Evolutionary conservation across 2,329 filamentous ascomycete species (phyloP), one percentile per base, ranked within the genome.

Genomic region (Phyllosticta citriasiana): DNA sequence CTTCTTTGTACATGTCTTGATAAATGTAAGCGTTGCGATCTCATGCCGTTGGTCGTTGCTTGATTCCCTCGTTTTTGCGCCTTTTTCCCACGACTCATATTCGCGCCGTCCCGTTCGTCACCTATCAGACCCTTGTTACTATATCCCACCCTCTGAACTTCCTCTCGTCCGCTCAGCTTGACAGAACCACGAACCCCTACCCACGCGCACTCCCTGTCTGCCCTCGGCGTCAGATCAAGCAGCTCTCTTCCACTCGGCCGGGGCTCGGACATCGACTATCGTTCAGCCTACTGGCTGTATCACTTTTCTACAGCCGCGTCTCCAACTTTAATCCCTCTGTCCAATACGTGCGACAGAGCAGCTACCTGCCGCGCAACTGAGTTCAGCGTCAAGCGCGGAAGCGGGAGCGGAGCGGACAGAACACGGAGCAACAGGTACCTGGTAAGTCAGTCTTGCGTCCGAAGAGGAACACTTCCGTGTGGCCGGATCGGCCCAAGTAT

Each of bases 141-240:
- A 47, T 47, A 7, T n/a, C 40, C 40, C 40, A 47, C 40, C 40
- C 2, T 47, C 40, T 33, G 25, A 51, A 62, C 61, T 62, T 62
- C 61, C 61, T 62, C 61, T 62, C 61, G 61, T 62, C 61, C 61
- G 61, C 14, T 47, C 40, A 47, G 40, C 40, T n/a, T n/a, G 40
- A n/a, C 16, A 47, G 40, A 47, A 47, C 40, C 40, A n/a, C 40
- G 14, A 47, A 47, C 40, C 40, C 40, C 40, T 47, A 47, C 40
- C 40, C 40, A 19, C 40, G 5, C 14, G 4, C 40, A 47, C 40
- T 40, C 33, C 33, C 33, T 40, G 33, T 40, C 33, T 12, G 33
- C 16, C 40, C 16, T 25, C 52, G 26, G 19, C 16, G 52, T 19
- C 9, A 56, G 19, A 30, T 56, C 25, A 12, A 56, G 54, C 26